phyloP scores from a whole-genome alignment of 371 early-diverging fungal genomes.

The Apophysomyces ossiformis region DNA sequence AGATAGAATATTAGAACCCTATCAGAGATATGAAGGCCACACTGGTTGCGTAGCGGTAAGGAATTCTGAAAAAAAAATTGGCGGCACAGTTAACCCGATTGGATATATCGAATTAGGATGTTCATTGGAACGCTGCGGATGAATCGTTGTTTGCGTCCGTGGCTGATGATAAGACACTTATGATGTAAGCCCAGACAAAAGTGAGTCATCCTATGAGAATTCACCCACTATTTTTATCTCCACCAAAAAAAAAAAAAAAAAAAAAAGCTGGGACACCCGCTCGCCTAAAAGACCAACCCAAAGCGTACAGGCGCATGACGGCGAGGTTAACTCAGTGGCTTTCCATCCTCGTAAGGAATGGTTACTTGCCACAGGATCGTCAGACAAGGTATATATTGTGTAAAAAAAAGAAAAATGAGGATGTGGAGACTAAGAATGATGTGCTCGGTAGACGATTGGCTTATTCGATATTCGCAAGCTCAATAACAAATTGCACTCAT shows the following conservation, averaged over 20 bases:
- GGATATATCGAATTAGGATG: slow-evolving; percentile 65
- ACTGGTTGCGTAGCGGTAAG: slow-evolving; percentile 88
- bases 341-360: slow-evolving; percentile 90
- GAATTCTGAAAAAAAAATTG: no score
- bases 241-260: neutral
- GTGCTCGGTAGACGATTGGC: slow-evolving; percentile 70
- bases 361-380: slow-evolving; percentile 94
- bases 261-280: slow-evolving; percentile 71
- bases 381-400: slow-evolving; percentile 72
- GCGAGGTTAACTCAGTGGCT: slow-evolving; percentile 92
- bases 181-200: slow-evolving; percentile 68
- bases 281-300: slow-evolving; percentile 64
- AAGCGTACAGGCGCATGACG: slow-evolving; percentile 83
- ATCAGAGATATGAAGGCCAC: slow-evolving; percentile 80
- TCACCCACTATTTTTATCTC: slow-evolving; percentile 7
- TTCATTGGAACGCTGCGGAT: slow-evolving; percentile 88
- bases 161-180: slow-evolving; percentile 91
- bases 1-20: slow-evolving; percentile 76
- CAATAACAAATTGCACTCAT: slow-evolving; percentile 76
- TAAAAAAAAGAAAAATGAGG: slow-evolving; percentile 1
- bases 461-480: slow-evolving; percentile 98
- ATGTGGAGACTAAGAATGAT: neutral
- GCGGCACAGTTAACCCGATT: slow-evolving; percentile 6
- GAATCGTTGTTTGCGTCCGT: slow-evolving; percentile 92
- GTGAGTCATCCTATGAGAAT: slow-evolving; percentile 12